Evolutionary conservation across 225 moss, liverwort and hornwort species (phyloP), one percentile per base, ranked within the genome.

Genomic region (Ulota crispa): DNA sequence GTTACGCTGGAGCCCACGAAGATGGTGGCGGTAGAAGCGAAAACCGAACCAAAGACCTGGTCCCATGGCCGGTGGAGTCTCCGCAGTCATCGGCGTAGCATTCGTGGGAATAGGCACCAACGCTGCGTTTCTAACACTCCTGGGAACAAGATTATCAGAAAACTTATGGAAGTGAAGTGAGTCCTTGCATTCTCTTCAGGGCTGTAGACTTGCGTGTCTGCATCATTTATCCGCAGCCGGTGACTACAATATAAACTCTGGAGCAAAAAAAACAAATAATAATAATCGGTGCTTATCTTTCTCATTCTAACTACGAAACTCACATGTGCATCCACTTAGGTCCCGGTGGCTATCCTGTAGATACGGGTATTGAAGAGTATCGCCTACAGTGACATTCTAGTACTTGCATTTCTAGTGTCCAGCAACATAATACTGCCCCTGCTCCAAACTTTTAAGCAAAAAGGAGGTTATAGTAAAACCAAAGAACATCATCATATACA

Each of bases 1-100:
- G 11, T 6, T 9, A 34, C 75, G 32, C 12, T 70, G 50, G 63
- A 64, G 28, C 60, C 60, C 61, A 16, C 74, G 34, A 78, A 59
- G 61, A 7, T 69, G 69, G 82, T 78, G 74, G 86, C 75, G 16
- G 7, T 86, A 62, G 79, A 83, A 75, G 86, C 82, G 2, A 65
- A 76, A 47, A 76, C 86, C 78, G 19, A 45, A 81, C 39, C 59
- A 43, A 52, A 68, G 71, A 31, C 68, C 68, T 7, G 81, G 81
- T 20, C 72, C 81, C 24, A 67, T 85, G 42, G 9, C 19, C 1
- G 73, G 85, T 31, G 81, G 85, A 37, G 67, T 85, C 50, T 77
- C 86, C 30, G 65, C 76, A 1, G 80, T 83, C 63, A 37, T 65
- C 10, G 80, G 83, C 52, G 75, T 86, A 28, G 75, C 64, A n/a